Evolutionary conservation across 208 protist species (phyloP).

Genomic region (Crithidia brevicula): DNA sequence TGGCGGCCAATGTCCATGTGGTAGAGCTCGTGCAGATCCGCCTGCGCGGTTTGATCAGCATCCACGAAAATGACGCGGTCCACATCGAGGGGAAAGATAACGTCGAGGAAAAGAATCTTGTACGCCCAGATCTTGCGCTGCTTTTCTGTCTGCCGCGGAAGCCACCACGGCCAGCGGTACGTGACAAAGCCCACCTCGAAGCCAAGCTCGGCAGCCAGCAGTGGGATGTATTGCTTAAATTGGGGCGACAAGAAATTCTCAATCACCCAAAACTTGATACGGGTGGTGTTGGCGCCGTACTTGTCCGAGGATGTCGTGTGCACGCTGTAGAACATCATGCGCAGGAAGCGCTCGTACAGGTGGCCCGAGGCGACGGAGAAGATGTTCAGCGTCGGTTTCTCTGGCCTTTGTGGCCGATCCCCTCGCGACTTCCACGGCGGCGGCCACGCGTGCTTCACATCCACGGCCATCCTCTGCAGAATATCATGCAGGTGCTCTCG

Average conservation of each 20-base stretch:
- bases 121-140: constrained; percentile 99
- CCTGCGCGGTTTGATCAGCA: constrained; percentile 95
- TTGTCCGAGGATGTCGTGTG: constrained; percentile 88
- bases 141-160: constrained; percentile 97
- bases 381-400: constrained; percentile 96
- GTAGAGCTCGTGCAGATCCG: constrained; percentile 95
- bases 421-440: constrained; percentile 7
- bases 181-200: constrained; percentile 96
- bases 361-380: constrained; percentile 98
- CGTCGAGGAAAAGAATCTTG: constrained; percentile 99
- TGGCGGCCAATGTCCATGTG: constrained; percentile 95
- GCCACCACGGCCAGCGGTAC: constrained; percentile 99
- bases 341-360: constrained; percentile 98
- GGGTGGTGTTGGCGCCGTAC: constrained; percentile 69
- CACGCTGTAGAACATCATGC: constrained; percentile 99
- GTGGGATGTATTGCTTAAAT: constrained; percentile 95
- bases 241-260: constrained; percentile 97
- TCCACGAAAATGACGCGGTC: constrained; percentile 99
- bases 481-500: constrained; percentile 9
- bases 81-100: constrained; percentile 98
- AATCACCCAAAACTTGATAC: constrained; percentile 99
- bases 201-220: constrained; percentile 86
- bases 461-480: constrained; percentile 26
- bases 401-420: constrained; percentile 22
- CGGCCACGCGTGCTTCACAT: constrained; percentile 35